A percentile compares a stretch with the other conserved stretches of the same genome.
Evolutionary conservation across 805 yeast genomes (phyloP).

Genomic region (Wickerhamomyces chaumierensis): DNA sequence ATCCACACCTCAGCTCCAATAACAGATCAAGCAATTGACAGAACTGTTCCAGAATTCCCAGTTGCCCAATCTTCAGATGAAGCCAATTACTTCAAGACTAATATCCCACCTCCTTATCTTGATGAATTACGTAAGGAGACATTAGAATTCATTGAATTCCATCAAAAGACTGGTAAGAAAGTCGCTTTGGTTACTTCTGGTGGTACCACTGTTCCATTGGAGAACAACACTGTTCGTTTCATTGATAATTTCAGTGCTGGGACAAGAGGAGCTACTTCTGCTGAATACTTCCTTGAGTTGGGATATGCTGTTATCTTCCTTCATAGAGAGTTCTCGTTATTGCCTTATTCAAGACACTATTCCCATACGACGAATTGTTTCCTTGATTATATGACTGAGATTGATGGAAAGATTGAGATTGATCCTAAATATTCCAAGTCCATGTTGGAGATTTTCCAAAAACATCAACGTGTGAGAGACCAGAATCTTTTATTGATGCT

Average conservation of each 20-base stretch:
- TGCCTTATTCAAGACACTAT: constrained; percentile 88
- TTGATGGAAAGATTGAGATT: constrained; percentile 48
- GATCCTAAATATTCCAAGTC: constrained; percentile 46
- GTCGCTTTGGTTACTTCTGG: constrained; percentile 88
- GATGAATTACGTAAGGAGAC: constrained; percentile 48
- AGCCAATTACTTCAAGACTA: constrained; percentile 60
- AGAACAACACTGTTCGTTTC: constrained; percentile 91
- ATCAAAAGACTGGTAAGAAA: constrained; percentile 29
- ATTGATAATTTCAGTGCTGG: constrained; percentile 97
- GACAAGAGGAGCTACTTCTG: constrained; percentile 92
- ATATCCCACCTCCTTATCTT: constrained; percentile 66
- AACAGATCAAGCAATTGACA: constrained; percentile 64
- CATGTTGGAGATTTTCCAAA: constrained; percentile 48
- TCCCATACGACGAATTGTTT: constrained; percentile 78
- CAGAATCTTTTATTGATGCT: constrained; percentile 36
- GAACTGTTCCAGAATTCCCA: constrained; percentile 64
- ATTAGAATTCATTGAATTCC: constrained; percentile 47
- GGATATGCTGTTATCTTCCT: constrained; percentile 90
- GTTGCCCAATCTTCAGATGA: constrained; percentile 66
- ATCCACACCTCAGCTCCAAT: constrained; percentile 61
- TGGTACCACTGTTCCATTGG: constrained; percentile 96
- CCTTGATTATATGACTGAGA: constrained; percentile 64
- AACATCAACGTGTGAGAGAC: constrained; percentile 31
- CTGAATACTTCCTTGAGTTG: constrained; percentile 76
- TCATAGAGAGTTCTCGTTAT: constrained; percentile 82